These are phyloP conservation scores for Ustilago lituana DNA, from an alignment of 1,284 basidiomycete genomes.

Conservation along the genomic window DNA sequence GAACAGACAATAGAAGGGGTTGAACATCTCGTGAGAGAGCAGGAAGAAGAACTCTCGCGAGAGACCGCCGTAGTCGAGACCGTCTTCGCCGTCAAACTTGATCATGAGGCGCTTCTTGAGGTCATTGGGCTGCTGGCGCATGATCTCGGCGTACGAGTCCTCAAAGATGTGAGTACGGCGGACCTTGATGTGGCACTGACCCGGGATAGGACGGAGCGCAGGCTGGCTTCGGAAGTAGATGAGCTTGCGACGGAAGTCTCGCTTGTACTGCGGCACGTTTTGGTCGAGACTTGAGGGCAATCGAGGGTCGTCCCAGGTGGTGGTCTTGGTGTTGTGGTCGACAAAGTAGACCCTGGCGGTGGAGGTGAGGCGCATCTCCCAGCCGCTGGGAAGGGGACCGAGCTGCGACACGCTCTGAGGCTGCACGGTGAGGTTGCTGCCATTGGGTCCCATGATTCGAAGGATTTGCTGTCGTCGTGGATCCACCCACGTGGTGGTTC, in stretches of 20 bases:
- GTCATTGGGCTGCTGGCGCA: conserved; percentile 92
- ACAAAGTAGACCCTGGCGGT: conserved; percentile 95
- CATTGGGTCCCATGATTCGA: conserved; percentile 84
- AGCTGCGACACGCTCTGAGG: conserved; percentile 86
- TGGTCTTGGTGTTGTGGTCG: conserved; percentile 92
- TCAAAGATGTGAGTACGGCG: conserved; percentile 92
- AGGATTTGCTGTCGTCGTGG: conserved; percentile 87
- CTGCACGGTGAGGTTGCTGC: conserved; percentile 79
- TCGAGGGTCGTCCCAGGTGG: conserved; percentile 92
- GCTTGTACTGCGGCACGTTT: conserved; percentile 98
- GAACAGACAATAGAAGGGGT: conserved; percentile 91
- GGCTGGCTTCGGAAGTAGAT: conserved; percentile 99
- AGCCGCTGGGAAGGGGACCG: conserved; percentile 92
- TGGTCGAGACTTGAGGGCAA: conserved; percentile 84
- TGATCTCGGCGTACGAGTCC: conserved; percentile 94
- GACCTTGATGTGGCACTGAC: conserved; percentile 97
- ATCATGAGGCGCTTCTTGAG: conserved; percentile 97
- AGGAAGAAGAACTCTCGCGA: conserved; percentile 99
- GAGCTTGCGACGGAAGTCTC: conserved; percentile 96
- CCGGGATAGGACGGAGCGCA: conserved; percentile 79
- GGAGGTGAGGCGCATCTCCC: conserved; percentile 95
- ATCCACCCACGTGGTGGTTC: conserved; percentile 98
- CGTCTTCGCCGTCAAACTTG: conserved; percentile 98
- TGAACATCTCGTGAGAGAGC: conserved; percentile 85
- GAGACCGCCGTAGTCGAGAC: conserved; percentile 96